Evolutionary conservation across 2,329 filamentous ascomycete species (phyloP).

Genomic region (Dactylellina haptotyla): DNA sequence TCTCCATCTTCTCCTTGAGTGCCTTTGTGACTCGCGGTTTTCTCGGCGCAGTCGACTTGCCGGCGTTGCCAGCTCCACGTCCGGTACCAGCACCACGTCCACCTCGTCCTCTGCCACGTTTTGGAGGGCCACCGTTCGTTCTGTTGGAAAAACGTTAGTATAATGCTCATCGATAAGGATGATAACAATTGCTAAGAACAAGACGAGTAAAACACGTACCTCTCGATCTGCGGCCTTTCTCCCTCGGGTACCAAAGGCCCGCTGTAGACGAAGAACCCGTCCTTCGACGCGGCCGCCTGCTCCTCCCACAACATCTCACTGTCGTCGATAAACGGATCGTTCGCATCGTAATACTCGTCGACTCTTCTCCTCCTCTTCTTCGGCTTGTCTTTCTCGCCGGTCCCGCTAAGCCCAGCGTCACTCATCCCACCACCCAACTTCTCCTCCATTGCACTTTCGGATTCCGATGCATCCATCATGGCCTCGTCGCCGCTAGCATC

Average conservation of each 20-base stretch:
- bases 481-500: constrained; percentile 86
- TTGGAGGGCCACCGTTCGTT: constrained; percentile 76
- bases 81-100: constrained; percentile 67
- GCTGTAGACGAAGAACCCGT: constrained; percentile 98
- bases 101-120: constrained; percentile 59
- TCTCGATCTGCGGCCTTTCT: constrained; percentile 76
- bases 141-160: constrained; percentile 65
- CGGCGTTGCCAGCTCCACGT: constrained; percentile 64
- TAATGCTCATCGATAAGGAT: constrained; percentile 54
- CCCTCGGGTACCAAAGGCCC: constrained; percentile 88
- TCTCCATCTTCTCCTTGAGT: constrained; percentile 81
- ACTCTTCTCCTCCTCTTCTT: constrained; percentile 82
- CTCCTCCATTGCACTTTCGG: constrained; percentile 82
- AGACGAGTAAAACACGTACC: constrained; percentile 63
- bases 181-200: background rate
- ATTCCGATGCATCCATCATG: constrained; percentile 78
- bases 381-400: constrained; percentile 67
- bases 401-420: constrained; percentile 73
- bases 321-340: constrained; percentile 88
- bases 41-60: constrained; percentile 68
- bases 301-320: constrained; percentile 96
- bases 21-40: constrained; percentile 89
- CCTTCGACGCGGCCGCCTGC: constrained; percentile 89
- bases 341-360: constrained; percentile 80
- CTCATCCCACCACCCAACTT: constrained; percentile 33